Base-by-base conservation (phyloP, 2,329 filamentous ascomycete species). In the Hypoxylon sp. region DNA sequence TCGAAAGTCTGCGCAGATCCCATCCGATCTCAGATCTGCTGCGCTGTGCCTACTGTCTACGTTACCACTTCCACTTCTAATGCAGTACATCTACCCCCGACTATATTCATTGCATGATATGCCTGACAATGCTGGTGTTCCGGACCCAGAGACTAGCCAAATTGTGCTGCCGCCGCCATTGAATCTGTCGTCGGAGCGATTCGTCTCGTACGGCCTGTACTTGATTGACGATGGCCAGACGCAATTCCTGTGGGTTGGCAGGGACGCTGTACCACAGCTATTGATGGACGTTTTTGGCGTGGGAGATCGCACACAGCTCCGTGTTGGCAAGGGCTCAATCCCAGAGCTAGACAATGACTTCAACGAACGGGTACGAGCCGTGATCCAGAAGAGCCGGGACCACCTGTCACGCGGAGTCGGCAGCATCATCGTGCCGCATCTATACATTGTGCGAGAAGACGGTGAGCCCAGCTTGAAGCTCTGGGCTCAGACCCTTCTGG, bases 181-280 rank as follows among this genome's bases (percentile, higher is more conserved):
- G 74, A 97, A 97, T 78, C 85, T 98, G 61, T 93, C 93, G 2
- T 97, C 94, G 1, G 93, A 95, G 78, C 88, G 91, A 48, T 87
- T 99, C 51, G 92, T 93, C 2, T 87, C 93, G 0, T 97, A 96
- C 75, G 96, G 96, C 26, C 83, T 99, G 16, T 99, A 99, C 79
- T 86, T 99, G 61, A 96, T 99, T 73, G 96, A 99, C 73, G 96
- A 99, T 75, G 94, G 94, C 2, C 95, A 97, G 79, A 97, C 93
- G 4, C 96, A 99, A 78, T 99, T 99, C 85, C 81, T 99, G 49
- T 99, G 96, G 96, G 86, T 98, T 18, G 96, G 96, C 12, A 89
- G 94, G 33, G 95, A 99, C 71, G 91, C 95, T 1, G 93, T 99
- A 26, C 93, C 93, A 1, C 93, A 97, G 75, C 85, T 99, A 30